Evolutionary conservation across 2,329 filamentous ascomycete species (phyloP).

Genomic region (Sclerotinia nivalis): DNA sequence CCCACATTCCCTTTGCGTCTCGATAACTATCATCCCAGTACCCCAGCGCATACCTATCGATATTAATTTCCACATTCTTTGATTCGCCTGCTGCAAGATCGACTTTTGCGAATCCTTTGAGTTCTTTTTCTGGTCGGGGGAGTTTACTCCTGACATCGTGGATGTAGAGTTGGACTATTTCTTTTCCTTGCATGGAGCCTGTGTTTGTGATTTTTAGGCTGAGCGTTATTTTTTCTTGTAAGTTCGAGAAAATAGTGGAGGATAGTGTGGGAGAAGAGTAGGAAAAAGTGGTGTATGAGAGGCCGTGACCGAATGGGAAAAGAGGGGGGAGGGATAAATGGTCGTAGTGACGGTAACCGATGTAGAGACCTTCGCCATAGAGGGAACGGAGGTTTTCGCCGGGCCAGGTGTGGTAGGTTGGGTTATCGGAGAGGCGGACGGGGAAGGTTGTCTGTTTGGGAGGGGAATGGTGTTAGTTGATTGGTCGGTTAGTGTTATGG

Average conservation of each 20-base stretch:
- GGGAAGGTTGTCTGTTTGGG: constrained; percentile 62
- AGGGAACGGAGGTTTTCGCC: constrained; percentile 67
- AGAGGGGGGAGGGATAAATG: constrained; percentile 58
- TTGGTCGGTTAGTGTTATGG: too few species aligned
- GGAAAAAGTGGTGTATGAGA: constrained; percentile 70
- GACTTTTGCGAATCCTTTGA: constrained; percentile 69
- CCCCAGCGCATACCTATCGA: constrained; percentile 52
- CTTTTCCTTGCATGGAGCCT: constrained; percentile 56
- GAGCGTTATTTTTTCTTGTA: constrained; percentile 35
- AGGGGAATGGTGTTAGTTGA: constrained; percentile 22
- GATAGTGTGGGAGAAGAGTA: constrained; percentile 59
- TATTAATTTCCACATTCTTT: constrained; percentile 44
- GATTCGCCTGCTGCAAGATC: constrained; percentile 55
- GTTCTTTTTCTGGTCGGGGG: constrained; percentile 68
- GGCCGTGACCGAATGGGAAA: constrained; percentile 73
- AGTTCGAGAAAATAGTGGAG: constrained; percentile 41
- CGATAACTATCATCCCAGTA: constrained; percentile 58
- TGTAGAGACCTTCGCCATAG: constrained; percentile 72
- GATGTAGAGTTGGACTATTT: constrained; percentile 69
- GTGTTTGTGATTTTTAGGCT: constrained; percentile 60
- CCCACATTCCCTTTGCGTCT: constrained; percentile 48
- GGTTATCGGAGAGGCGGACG: constrained; percentile 61
- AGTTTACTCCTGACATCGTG: constrained; percentile 62
- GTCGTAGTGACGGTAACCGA: constrained; percentile 75
- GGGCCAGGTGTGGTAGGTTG: constrained; percentile 72